Evolutionary conservation across 805 yeast species (phyloP).

Genomic region (Henningerozyma blattae): DNA sequence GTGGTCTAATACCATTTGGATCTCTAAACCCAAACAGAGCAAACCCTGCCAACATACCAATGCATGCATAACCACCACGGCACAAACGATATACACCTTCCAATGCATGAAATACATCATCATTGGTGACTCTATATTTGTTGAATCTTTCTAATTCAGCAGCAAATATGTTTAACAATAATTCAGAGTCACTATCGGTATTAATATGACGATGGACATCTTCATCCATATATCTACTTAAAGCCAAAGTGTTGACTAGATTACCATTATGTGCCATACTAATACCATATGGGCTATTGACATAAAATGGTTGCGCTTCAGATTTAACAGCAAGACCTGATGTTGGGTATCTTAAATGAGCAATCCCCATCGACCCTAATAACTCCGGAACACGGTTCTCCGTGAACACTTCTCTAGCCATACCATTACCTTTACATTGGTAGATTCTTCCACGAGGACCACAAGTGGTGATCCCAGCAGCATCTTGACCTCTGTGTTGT

Average conservation of each 20-base stretch:
- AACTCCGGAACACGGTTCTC: slow-evolving; percentile 64
- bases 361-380: slow-evolving; percentile 90
- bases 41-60: slow-evolving; percentile 90
- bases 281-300: slow-evolving; percentile 93
- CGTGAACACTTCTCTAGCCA: slow-evolving; percentile 96
- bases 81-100: slow-evolving; percentile 69
- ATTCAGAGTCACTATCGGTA: slow-evolving; percentile 93
- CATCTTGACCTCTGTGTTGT: slow-evolving; percentile 98
- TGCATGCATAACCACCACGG: slow-evolving; percentile 96
- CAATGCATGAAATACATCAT: slow-evolving; percentile 78
- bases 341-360: slow-evolving; percentile 92
- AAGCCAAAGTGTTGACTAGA: slow-evolving; percentile 72
- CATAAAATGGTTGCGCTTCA: slow-evolving; percentile 98
- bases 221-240: slow-evolving; percentile 75
- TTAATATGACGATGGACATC: slow-evolving; percentile 94
- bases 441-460: slow-evolving; percentile 87
- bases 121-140: slow-evolving; percentile 85
- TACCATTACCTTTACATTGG: slow-evolving; percentile 97
- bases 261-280: slow-evolving; percentile 90
- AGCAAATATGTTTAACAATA: slow-evolving; percentile 81
- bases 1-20: slow-evolving; percentile 92
- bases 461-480: slow-evolving; percentile 97
- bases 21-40: slow-evolving; percentile 94
- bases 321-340: slow-evolving; percentile 93
- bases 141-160: slow-evolving; percentile 82